Evolutionary conservation across 1,284 basidiomycete genomes (phyloP), one percentile per base, ranked within the genome.

Genomic region (Cutaneotrichosporon cutaneum): DNA sequence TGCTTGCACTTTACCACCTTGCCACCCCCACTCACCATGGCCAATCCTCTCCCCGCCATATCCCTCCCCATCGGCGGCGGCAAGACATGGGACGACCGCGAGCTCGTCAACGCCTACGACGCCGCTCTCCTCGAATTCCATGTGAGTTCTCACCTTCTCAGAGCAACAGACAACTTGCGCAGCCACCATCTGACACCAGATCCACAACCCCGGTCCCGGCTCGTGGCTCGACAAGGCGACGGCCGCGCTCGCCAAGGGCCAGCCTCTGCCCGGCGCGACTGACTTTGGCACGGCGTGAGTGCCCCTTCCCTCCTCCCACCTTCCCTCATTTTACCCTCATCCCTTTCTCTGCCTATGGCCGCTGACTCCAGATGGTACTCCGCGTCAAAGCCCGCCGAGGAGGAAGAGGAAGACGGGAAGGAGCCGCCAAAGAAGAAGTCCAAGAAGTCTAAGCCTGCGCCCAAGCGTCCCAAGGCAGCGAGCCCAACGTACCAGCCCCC

Each of bases 201-300:
- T 71, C 26, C 77, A 78, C 66, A 75, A 80, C 54, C 78, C 78
- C 0, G 78, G 78, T 27, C 76, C 77, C 0, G 78, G 78, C n/a
- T 66, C 68, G 18, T 80, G 78, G 78, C 69, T 80, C 14, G 78
- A 80, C 61, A 79, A 80, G 61, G 73, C 73, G 6, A 78, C 76
- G 0, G 78, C 78, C 3, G 77, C 77, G 2, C 57, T 74, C 53
- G 73, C 72, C 0, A 60, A 68, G 39, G 78, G 77, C 0, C 62
- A 72, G 44, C 72, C 75, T 1, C 56, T 80, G 7, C 69, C 72
- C 0, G 76, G 75, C 2, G 74, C 72, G 0, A 63, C 68, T 4
- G 62, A 66, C n/a, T 68, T 68, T 24, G 70, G 65, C 10, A 72
- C 73, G n/a, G 67, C 69, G 76, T 78, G 47, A 27, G 33, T 21